These are phyloP conservation scores for Phytophthora macrochlamydospora DNA, from an alignment of 352 stramenopile species.

Conservation along the genomic window DNA sequence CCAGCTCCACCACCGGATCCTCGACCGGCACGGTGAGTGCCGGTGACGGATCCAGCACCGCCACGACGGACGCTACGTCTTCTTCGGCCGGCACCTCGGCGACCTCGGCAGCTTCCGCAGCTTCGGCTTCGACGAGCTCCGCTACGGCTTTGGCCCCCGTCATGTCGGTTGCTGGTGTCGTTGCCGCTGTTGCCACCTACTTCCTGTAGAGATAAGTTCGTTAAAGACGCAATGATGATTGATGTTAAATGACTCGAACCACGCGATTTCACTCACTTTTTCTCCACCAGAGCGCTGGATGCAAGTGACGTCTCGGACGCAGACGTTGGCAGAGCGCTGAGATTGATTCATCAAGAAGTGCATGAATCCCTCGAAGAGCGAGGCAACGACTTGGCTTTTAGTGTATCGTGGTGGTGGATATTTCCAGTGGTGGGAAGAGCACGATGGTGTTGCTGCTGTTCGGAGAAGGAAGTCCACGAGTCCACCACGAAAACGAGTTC, in stretches of 20 bases:
- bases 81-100: constrained; percentile 4
- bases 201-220: constrained; percentile 19
- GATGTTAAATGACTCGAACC: background rate
- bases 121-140: constrained; percentile 13
- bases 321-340: constrained; percentile 10
- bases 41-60: constrained; percentile 7
- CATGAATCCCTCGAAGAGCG: constrained; percentile 1
- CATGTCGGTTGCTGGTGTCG: constrained; percentile 18
- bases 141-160: constrained; percentile 24
- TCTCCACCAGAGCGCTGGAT: background rate
- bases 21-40: constrained; percentile 5
- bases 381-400: background rate
- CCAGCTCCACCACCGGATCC: constrained; percentile 15
- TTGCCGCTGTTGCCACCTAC: constrained; percentile 19
- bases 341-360: constrained; percentile 11
- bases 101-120: constrained; percentile 1
- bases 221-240: background rate
- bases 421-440: constrained; percentile 10
- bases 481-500: constrained; percentile 17
- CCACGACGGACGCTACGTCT: constrained; percentile 8
- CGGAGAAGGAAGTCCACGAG: constrained; percentile 3
- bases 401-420: constrained; percentile 5
- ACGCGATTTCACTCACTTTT: too few species aligned
- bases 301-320: background rate
- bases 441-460: constrained; percentile 14